Base-by-base conservation (phyloP, 176 grass and related monocot genomes). In the Aegilops speltoides region DNA sequence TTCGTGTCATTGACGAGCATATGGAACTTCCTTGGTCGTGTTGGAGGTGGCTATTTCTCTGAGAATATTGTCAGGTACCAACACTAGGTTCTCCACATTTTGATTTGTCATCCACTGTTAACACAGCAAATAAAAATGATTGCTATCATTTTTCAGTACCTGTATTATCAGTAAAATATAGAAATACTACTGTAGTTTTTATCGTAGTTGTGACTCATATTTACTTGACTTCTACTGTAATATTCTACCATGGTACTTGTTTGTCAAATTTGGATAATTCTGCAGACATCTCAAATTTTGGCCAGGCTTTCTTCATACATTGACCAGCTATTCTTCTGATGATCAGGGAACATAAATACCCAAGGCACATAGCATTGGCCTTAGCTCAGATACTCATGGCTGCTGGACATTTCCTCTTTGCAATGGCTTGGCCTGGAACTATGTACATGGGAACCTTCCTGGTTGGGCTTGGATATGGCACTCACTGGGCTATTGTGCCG, bases 1-100 rank as follows among this genome's bases (percentile, higher is more conserved):
- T 98, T 98, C 9, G 95, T 95, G 26, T 98, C 95, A 29, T 81
- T 98, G 83, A 95, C 81, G 12, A 98, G 93, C 83, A 98, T 95
- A 75, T 98, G 95, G 95, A 98, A 98, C 76, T 95, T 98, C 81
- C 95, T 98, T 68, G 95, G 95, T 22, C 89, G 93, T 70, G 84
- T 98, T 72, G 95, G 93, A 68, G 91, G 95, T 68, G 95, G 95
- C 33, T 98, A 98, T 79, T 93, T 98, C 45, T 98, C 95, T 63
- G 95, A 98, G 86, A 93, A 87, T 86, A 89, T 98, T 82, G 95
- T 93, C 50, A 98, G 95, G 95, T 98, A 86, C 20, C 7, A 57
- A 75, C 68, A 83, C 80, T 33, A 16, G 63, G 23, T 12, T 45
- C 79, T 73, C 56, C 16, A 25, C 22, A 61, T 38, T 84, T 66